These are phyloP conservation scores for Paratinospora sagittata DNA, from an alignment of 164 flowering plant species.

Conservation along the genomic window DNA sequence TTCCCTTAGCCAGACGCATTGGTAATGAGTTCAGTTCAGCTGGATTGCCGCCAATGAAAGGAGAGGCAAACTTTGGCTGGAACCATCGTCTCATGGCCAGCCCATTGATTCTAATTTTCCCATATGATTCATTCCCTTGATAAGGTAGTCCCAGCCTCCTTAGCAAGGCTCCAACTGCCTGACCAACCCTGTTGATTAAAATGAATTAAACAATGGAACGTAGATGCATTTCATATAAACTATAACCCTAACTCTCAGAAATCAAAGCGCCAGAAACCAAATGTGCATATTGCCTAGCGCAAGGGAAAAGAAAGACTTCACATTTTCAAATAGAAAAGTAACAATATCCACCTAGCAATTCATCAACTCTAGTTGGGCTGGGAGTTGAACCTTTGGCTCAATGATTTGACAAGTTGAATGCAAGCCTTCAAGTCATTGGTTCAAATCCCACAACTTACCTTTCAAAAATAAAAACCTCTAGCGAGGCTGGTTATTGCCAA, in stretches of 20 bases:
- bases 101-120: slow-evolving; percentile 75
- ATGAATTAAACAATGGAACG: not conserved
- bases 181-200: slow-evolving; percentile 56
- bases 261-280: not conserved
- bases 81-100: slow-evolving; percentile 65
- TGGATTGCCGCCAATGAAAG: slow-evolving; percentile 45
- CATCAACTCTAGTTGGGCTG: no score
- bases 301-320: no score
- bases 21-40: slow-evolving; percentile 36
- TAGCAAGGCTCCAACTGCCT: slow-evolving; percentile 58
- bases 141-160: slow-evolving; percentile 69
- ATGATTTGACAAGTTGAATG: no score
- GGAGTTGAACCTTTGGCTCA: no score
- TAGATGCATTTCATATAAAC: not conserved
- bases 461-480: no score
- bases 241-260: not conserved
- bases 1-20: slow-evolving; percentile 49
- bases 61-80: slow-evolving; percentile 60
- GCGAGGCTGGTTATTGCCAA: no score
- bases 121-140: slow-evolving; percentile 73
- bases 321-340: no score
- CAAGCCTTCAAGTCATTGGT: no score
- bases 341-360: no score
- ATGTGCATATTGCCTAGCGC: not conserved
- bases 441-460: no score